Conservation (phyloP, 75 land plant genomes). For the Pinus tabuliformis region DNA sequence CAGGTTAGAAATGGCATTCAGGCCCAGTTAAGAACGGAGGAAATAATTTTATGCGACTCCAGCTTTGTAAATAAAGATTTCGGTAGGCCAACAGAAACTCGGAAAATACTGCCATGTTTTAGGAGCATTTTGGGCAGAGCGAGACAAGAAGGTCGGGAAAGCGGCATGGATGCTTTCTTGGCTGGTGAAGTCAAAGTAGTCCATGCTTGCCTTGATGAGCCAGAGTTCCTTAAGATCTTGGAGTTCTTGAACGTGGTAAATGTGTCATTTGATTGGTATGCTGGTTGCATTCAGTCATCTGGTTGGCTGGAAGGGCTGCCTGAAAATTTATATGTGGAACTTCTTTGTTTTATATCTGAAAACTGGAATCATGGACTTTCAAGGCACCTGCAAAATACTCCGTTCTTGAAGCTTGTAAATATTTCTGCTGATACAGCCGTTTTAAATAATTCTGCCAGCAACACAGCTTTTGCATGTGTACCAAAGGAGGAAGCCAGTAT, state of each 20-base stretch:
- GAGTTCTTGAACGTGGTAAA: constrained; percentile 22
- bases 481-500: too few species aligned
- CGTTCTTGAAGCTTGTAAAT: too few species aligned
- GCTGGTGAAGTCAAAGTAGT: constrained; percentile 33
- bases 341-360: neutral
- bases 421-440: too few species aligned
- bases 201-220: constrained; percentile 21
- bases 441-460: too few species aligned
- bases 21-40: constrained; percentile 14
- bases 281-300: constrained; percentile 21
- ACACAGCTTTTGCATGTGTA: too few species aligned
- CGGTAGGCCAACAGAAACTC: constrained; percentile 28
- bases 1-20: constrained; percentile 28
- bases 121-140: constrained; percentile 26
- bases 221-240: constrained; percentile 18
- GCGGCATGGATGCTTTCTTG: neutral
- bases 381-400: too few species aligned
- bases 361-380: too few species aligned
- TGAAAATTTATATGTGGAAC: constrained; percentile 40
- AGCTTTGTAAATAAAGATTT: constrained; percentile 21
- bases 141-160: constrained; percentile 22
- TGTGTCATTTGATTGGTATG: constrained; percentile 30
- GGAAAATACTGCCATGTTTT: constrained; percentile 27
- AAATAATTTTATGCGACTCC: constrained; percentile 40
- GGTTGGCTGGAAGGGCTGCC: constrained; percentile 28